These are phyloP conservation scores for Zea luxurians DNA, from an alignment of 176 grass and related monocot genomes.

Conservation along the genomic window DNA sequence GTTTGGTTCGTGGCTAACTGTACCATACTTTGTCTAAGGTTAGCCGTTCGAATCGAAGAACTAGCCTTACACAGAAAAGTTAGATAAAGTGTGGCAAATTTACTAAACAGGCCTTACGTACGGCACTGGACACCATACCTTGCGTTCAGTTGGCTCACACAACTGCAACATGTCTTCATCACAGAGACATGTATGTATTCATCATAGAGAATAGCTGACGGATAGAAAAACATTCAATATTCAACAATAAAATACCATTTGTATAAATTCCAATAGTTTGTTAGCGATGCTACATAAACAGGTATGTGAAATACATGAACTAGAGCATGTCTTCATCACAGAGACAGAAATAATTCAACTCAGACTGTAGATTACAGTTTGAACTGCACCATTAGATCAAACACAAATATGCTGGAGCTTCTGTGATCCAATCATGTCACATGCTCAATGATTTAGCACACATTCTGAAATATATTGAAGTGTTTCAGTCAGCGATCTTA, in stretches of 20 bases:
- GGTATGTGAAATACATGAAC: neutral
- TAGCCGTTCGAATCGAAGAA: no score
- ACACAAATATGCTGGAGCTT: neutral
- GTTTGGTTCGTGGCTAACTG: no score
- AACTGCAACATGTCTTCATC: no score
- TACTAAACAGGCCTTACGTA: no score
- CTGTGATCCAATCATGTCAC: neutral
- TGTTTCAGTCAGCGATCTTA: neutral
- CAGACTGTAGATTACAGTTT: neutral
- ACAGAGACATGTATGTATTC: no score
- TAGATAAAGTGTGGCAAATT: no score
- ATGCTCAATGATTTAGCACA: neutral
- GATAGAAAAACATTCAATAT: constrained; percentile 2
- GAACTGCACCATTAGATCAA: neutral
- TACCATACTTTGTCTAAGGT: no score
- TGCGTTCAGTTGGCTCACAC: no score
- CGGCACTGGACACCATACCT: no score
- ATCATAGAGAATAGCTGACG: neutral
- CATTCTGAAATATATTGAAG: neutral
- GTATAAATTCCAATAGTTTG: neutral
- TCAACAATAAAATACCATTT: neutral
- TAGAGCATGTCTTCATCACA: neutral
- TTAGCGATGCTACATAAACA: neutral
- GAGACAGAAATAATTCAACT: neutral
- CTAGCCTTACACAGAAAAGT: no score